Percentiles rank a stretch among this genome's conserved stretches.
Evolutionary conservation across 2,329 filamentous ascomycete species (phyloP).

Genomic region (Tolypocladium nubicola): DNA sequence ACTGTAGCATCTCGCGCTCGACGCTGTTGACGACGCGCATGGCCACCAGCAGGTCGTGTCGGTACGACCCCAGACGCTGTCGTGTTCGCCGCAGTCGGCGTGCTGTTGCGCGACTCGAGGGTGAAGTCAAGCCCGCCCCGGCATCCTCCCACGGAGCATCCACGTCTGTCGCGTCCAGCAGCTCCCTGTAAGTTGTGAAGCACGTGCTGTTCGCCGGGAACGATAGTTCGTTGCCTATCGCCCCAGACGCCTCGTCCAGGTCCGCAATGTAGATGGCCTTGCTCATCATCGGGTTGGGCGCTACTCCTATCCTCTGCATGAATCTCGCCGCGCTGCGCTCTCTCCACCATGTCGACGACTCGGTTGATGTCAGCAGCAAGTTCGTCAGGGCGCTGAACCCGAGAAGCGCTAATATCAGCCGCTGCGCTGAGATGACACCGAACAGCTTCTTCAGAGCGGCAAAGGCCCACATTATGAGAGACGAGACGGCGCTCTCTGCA

Average conservation of each 20-base stretch:
- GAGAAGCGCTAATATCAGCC: conserved; percentile 61
- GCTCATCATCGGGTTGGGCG: conserved; percentile 71
- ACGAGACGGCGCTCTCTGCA: conserved; percentile 62
- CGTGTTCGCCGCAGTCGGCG: conserved; percentile 67
- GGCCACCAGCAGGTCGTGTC: conserved; percentile 84
- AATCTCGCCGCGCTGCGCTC: conserved; percentile 72
- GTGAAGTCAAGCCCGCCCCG: conserved; percentile 33
- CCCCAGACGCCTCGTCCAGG: conserved; percentile 53
- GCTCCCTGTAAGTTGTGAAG: conserved; percentile 50
- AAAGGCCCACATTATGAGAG: conserved; percentile 67
- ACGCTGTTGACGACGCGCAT: conserved; percentile 83
- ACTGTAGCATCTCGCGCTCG: conserved; percentile 73
- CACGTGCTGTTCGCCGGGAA: conserved; percentile 42
- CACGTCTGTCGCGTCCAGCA: conserved; percentile 47
- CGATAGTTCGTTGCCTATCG: conserved; percentile 15
- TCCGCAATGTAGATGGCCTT: conserved; percentile 77
- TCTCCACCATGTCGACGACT: conserved; percentile 70
- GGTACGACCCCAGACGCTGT: conserved; percentile 70
- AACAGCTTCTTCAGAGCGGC: conserved; percentile 54
- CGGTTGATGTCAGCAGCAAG: conserved; percentile 61
- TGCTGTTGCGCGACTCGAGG: conserved; percentile 42
- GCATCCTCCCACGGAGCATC: conserved; percentile 46
- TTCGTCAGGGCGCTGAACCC: conserved; percentile 62
- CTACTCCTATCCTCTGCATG: conserved; percentile 72
- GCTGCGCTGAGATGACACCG: conserved; percentile 60